Base-by-base conservation (phyloP, 208 protist species). In the Dictyostelium gargantuum region DNA sequence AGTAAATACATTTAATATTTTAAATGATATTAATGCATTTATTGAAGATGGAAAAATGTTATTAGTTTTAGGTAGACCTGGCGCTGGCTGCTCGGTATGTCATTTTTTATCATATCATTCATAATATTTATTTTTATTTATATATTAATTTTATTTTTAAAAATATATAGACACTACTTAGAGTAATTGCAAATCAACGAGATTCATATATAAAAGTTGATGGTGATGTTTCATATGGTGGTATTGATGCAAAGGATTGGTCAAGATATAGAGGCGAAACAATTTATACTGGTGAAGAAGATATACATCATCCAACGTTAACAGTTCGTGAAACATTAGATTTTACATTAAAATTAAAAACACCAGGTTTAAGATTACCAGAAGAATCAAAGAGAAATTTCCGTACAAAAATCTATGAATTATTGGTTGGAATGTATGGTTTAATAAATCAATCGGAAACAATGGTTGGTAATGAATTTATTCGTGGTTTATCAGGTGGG, bases 281-380 rank as follows among this genome's bases (percentile, higher is more conserved):
- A 4, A 38, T 86, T 75, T 86, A 86, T 40, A 76, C 46, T 23
- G 58, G 58, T 66, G 85, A 91, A 48, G 85, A 91, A 74, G 85
- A 91, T 74, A 61, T 29, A n/a, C 85, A 89, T 66, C 46, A 82
- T 40, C 74, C 85, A 72, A 91, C 85, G 5, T 19, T 91, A 3
- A 91, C 85, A 13, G 56, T 81, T 44, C 0, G 56, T 19, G 56
- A 91, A 61, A 91, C 85, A 21, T 42, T 91, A 6, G 74, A 91
- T 46, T 91, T 91, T 21, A 44, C 85, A 68, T 23, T 91, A 0
- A 91, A 91, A 48, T 82, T 61, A 50, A 91, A 91, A 35, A 91
- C 85, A 9, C 85, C 85, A 61, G 44, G 50, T 40, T 38, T 32
- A 10, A 6, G 72, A n/a, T 29, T 82, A 17, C 50, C 54, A 32